A percentile compares a stretch with the other conserved stretches of the same genome.
phyloP scores from a whole-genome alignment of 1,139 yeast species.

The Schizosaccharomyces versatilis region DNA sequence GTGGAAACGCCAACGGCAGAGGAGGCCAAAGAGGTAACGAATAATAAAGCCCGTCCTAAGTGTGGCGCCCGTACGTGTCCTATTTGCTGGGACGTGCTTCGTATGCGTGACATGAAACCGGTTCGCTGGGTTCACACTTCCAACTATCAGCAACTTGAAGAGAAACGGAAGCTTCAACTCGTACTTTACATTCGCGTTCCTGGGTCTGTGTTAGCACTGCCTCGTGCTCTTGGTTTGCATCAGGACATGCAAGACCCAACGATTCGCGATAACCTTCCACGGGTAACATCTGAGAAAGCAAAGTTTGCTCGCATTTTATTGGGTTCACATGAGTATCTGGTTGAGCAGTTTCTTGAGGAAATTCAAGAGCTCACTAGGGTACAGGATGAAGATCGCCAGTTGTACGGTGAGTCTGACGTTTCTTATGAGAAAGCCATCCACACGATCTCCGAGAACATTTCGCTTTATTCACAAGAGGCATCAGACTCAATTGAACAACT shows the following conservation, averaged over 20 bases:
- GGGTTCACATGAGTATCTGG: conserved; percentile 35
- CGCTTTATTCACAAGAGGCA: not conserved
- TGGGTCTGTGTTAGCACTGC: conserved; percentile 40
- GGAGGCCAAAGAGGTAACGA: not conserved
- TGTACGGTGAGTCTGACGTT: conserved; percentile 22
- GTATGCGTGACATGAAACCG: conserved; percentile 40
- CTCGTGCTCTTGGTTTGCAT: conserved; percentile 19
- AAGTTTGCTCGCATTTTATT: conserved; percentile 39
- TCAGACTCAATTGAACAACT: not conserved
- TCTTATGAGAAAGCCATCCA: conserved; percentile 2
- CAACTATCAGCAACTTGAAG: conserved; percentile 39
- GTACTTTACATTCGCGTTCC: conserved; percentile 52
- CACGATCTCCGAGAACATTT: conserved; percentile 7
- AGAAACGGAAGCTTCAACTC: conserved; percentile 37
- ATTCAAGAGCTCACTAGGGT: conserved; percentile 27
- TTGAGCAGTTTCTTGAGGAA: conserved; percentile 36
- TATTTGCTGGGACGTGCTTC: conserved; percentile 48
- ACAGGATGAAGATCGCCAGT: conserved; percentile 33
- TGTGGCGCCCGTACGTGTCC: conserved; percentile 33
- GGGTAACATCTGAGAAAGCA: conserved; percentile 16
- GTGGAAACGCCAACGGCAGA: conserved; percentile 23
- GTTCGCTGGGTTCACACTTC: conserved; percentile 38
- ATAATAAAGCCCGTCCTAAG: not conserved
- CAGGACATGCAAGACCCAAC: too few species aligned
- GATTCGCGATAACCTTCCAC: not conserved